These are phyloP conservation scores for Theileria equi DNA, from an alignment of 169 alveolate species.

Conservation along the genomic window DNA sequence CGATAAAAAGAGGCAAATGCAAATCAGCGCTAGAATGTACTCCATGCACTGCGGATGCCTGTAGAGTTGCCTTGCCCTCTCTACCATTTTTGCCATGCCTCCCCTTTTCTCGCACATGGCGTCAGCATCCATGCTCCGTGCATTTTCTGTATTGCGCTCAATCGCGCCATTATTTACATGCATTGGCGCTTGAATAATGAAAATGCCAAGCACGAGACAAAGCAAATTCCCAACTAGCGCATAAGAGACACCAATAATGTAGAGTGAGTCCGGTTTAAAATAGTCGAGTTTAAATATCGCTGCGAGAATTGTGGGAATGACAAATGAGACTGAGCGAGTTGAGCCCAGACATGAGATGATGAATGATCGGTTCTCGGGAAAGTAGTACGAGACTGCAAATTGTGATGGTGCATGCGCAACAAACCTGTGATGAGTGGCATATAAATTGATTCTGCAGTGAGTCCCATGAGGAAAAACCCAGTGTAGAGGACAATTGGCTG, in stretches of 20 bases:
- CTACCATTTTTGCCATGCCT: not conserved
- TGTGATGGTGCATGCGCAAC: not conserved
- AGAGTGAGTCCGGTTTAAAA: conserved; percentile 1
- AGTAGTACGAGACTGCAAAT: conserved; percentile 26
- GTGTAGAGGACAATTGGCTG: not conserved
- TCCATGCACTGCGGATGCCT: conserved; percentile 16
- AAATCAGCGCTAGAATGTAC: conserved; percentile 2
- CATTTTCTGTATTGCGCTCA: not conserved
- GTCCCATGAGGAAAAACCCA: conserved; percentile 32
- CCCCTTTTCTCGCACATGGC: not conserved
- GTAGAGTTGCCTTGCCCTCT: not conserved
- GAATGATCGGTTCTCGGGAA: conserved; percentile 26
- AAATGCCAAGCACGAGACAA: conserved; percentile 26
- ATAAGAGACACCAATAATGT: conserved; percentile 7
- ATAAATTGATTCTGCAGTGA: conserved; percentile 43
- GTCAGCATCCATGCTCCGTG: not conserved
- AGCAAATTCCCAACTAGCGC: conserved; percentile 10
- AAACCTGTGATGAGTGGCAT: conserved; percentile 32
- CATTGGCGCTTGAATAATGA: conserved; percentile 15
- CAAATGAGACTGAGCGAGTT: conserved; percentile 38
- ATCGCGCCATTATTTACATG: conserved; percentile 1
- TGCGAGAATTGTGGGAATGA: conserved; percentile 26
- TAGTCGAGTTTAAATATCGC: conserved; percentile 3
- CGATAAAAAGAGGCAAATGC: conserved; percentile 19
- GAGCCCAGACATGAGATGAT: conserved; percentile 43